Conservation (phyloP, 805 yeast genomes). For the Cephaloascus fragrans region DNA sequence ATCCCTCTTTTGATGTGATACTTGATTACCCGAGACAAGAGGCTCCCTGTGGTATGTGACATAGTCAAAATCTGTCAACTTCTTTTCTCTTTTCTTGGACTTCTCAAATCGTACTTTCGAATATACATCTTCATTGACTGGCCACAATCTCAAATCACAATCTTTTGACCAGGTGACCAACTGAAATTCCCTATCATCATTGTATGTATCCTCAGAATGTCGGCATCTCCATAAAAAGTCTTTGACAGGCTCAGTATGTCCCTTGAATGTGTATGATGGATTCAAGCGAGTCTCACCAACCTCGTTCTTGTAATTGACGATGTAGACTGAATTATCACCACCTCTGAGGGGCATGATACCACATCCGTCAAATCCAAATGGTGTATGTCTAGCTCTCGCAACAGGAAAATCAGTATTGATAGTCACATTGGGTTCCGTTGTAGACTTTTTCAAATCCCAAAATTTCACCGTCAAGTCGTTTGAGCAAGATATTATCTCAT, state of each 20-base stretch:
- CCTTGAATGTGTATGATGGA: conserved; percentile 56
- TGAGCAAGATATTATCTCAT: conserved; percentile 69
- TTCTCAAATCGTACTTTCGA: conserved; percentile 24
- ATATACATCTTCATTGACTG: conserved; percentile 30
- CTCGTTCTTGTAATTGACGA: conserved; percentile 37
- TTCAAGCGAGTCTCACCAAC: conserved; percentile 28
- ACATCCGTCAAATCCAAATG: conserved; percentile 77
- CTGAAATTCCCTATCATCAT: conserved; percentile 78
- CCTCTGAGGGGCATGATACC: conserved; percentile 89
- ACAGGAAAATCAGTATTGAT: conserved; percentile 76
- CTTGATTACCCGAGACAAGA: conserved; percentile 7
- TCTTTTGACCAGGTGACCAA: conserved; percentile 93
- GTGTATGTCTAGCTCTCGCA: conserved; percentile 79
- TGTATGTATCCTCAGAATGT: conserved; percentile 28
- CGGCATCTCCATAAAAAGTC: conserved; percentile 85
- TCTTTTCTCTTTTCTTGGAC: background rate
- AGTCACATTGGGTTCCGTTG: conserved; percentile 40
- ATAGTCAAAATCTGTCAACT: conserved; percentile 11
- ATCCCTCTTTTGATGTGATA: background rate
- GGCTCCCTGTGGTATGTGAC: conserved; percentile 27
- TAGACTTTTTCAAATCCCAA: conserved; percentile 54
- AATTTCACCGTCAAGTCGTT: conserved; percentile 77
- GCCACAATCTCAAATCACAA: conserved; percentile 78
- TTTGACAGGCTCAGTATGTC: conserved; percentile 76
- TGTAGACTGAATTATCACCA: conserved; percentile 56